Evolutionary conservation across 108 stramenopile genomes (phyloP).

Genomic region (Skeletonema marinoi): DNA sequence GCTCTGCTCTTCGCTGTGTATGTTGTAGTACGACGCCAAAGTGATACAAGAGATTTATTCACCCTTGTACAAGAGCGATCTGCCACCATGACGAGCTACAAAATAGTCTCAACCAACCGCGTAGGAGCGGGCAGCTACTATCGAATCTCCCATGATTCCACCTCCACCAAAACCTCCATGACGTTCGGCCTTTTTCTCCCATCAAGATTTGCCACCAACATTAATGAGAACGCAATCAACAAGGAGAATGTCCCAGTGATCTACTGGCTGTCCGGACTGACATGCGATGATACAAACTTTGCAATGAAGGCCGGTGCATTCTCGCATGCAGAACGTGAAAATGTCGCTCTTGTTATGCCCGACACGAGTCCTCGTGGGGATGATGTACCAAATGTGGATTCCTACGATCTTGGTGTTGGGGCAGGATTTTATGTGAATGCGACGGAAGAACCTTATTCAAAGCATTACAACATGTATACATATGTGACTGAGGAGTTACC

Average conservation of each 20-base stretch:
- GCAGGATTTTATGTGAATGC: constrained; percentile 99
- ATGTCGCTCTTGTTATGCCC: constrained; percentile 92
- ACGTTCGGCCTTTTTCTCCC: constrained; percentile 79
- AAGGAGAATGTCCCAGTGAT: constrained; percentile 63
- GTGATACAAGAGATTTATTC: too few relatives aligned
- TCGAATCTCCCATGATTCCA: constrained; percentile 71
- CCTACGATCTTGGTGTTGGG: constrained; percentile 94
- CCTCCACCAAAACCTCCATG: constrained; percentile 69
- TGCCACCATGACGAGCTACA: constrained; percentile 7
- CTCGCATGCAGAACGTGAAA: constrained; percentile 67
- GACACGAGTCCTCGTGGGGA: constrained; percentile 96
- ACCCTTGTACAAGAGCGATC: too few relatives aligned
- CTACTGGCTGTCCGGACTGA: constrained; percentile 93
- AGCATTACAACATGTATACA: constrained; percentile 94
- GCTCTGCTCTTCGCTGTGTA: too few relatives aligned
- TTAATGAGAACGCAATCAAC: not conserved
- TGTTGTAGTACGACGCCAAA: too few relatives aligned
- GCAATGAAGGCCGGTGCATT: constrained; percentile 90
- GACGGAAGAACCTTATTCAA: constrained; percentile 74
- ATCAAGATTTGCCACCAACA: constrained; percentile 26
- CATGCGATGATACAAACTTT: constrained; percentile 95
- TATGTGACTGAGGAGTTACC: constrained; percentile 95
- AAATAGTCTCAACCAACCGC: constrained; percentile 62
- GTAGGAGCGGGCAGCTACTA: constrained; percentile 73
- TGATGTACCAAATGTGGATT: constrained; percentile 78